Base-by-base conservation (phyloP, 129 eudicot genomes). In the Scalesia atractyloides region DNA sequence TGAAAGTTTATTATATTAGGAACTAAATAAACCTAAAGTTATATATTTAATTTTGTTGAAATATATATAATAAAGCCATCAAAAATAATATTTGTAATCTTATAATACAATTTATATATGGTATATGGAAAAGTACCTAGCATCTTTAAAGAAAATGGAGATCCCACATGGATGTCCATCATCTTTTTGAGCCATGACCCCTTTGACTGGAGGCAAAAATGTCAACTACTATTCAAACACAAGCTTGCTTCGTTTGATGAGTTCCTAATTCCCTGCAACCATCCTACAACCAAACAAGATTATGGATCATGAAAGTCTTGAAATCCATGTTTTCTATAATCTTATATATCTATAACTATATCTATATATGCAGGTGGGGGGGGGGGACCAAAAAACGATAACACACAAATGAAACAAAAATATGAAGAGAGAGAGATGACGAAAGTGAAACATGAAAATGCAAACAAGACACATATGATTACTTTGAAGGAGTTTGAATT, bases 121-220 rank as follows among this genome's bases (percentile, higher is more conserved):
- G 57, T 30, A 36, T 33, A 15, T 6, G 30, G 34, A 64, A 34
- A 37, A 18, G 59, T 78, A 81, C 88, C 83, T 84, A 46, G 77
- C 79, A 84, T 84, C 83, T 56, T 74, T 81, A 18, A 84, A 73
- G 54, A 81, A 81, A 70, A 82, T 74, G 81, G 79, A 74, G 56
- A 81, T 36, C 60, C 73, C 76, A 59, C 62, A 60, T 61, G 73
- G 65, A 36, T 54, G 59, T 59, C 65, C 65, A 58, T 81, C 76
- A 60, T 11, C 48, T 48, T 78, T 66, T 76, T 74, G 83, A 64
- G 79, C 86, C 89, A 84, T 84, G 60, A 64, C 24, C 76, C 53
- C 22, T 58, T 58, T 81, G 84, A 70, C 51, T 63, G 67, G 41
- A 77, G 68, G 49, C 66, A 73, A 74, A 67, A 47, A 22, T 7